Percentiles rank a stretch among this genome's conserved stretches.
Conservation (phyloP, 2,329 filamentous ascomycete genomes). For the Macrophomina tecta region DNA sequence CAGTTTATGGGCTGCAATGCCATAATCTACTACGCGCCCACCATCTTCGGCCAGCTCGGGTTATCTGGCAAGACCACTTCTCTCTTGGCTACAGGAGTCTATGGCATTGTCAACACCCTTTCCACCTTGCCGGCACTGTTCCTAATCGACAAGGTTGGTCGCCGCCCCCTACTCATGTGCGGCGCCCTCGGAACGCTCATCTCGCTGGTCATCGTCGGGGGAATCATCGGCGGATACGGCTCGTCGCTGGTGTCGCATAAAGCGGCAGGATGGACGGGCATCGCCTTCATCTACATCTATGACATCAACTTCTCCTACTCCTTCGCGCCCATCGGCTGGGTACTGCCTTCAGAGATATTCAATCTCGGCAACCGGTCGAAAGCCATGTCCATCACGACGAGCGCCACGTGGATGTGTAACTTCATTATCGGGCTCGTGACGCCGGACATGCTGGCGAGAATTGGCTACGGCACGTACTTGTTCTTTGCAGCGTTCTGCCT, state of each 20-base stretch:
- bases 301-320: slow-evolving; percentile 68
- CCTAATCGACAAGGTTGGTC: slow-evolving; percentile 60
- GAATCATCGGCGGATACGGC: slow-evolving; percentile 60
- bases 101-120: slow-evolving; percentile 63
- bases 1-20: slow-evolving; percentile 57
- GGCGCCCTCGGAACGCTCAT: slow-evolving; percentile 59
- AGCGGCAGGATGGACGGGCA: slow-evolving; percentile 61
- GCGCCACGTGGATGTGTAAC: slow-evolving; percentile 65
- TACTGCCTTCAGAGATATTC: slow-evolving; percentile 48
- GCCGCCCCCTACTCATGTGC: slow-evolving; percentile 57
- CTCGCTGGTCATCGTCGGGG: slow-evolving; percentile 33
- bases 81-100: slow-evolving; percentile 60
- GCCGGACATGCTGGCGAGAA: slow-evolving; percentile 66
- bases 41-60: slow-evolving; percentile 54
- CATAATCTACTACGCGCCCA: slow-evolving; percentile 57
- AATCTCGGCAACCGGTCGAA: slow-evolving; percentile 55
- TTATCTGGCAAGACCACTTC: slow-evolving; percentile 33
- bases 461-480: slow-evolving; percentile 50
- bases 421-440: slow-evolving; percentile 70
- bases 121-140: slow-evolving; percentile 61
- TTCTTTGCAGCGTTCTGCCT: slow-evolving; percentile 46
- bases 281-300: slow-evolving; percentile 24
- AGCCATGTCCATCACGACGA: slow-evolving; percentile 58
- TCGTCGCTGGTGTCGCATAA: slow-evolving; percentile 58
- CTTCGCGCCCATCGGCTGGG: slow-evolving; percentile 80